Evolutionary conservation across 345 rosid genomes (phyloP), one percentile per base, ranked within the genome.

Genomic region (Hypericum androsaemum): DNA sequence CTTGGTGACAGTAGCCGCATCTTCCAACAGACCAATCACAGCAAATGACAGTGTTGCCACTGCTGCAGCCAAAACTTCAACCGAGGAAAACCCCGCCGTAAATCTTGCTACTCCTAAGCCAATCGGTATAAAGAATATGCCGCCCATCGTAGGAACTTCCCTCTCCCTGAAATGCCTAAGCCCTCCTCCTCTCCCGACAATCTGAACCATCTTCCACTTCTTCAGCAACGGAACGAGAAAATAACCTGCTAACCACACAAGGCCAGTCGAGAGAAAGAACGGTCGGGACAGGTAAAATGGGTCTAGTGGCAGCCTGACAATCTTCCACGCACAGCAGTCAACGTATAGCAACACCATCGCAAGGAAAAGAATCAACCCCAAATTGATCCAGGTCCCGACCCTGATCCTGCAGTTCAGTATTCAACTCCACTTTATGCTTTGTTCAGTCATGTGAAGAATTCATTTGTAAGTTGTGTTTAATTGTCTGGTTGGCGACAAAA

Each of bases 311-410:
- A 84, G 71, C 67, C 96, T 80, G 64, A 87, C 89, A 42, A 90
- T 82, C 75, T 80, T 82, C 98, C 98, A 87, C 5, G 92, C 95
- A 56, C 82, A 82, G 73, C 82, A 84, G 65, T 90, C 98, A 51
- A 78, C 73, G 53, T 77, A 65, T 54, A 84, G 41, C 67, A 84
- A 82, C 57, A 80, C 66, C 32, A 66, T 37, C 0, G 78, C 55
- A 66, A 78, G 50, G 73, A 90, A 87, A 15, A 72, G 66, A 43
- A 84, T 66, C 64, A 90, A 74, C 42, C 78, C 92, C 55, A 76
- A 51, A 63, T 78, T 84, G 62, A 70, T 71, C 41, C 75, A 62
- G 51, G 74, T 62, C 57, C 98, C 96, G 62, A 59, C 69, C 65
- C 78, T 82, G 65, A 76, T 76, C 77, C 96, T 87, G 96, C 74